Conservation (phyloP, 495 filamentous ascomycete species). For the Penicillium pulvis region DNA sequence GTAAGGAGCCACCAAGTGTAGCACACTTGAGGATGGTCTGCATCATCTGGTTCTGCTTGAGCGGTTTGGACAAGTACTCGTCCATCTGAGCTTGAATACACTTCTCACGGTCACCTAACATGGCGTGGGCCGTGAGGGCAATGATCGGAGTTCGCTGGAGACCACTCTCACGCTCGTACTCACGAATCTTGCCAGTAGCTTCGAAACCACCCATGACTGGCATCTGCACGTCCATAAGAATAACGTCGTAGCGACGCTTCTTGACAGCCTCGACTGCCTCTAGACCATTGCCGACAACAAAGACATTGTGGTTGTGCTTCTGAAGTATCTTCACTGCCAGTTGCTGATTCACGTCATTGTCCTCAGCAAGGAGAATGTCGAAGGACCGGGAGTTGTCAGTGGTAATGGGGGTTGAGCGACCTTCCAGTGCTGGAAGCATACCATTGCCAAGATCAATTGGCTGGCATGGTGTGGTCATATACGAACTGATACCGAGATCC, state of each 20-base stretch:
- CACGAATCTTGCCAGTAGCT: constrained; percentile 93
- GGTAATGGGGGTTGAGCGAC: constrained; percentile 85
- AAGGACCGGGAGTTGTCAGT: constrained; percentile 95
- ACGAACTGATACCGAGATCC: constrained; percentile 94
- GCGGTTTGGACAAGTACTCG: constrained; percentile 96
- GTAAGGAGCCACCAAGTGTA: constrained; percentile 84
- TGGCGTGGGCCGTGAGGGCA: constrained; percentile 95
- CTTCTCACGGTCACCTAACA: constrained; percentile 98
- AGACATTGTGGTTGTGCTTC: constrained; percentile 96
- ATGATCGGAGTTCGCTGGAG: constrained; percentile 91
- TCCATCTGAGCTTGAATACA: constrained; percentile 99
- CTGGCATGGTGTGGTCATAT: constrained; percentile 97
- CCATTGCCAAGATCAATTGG: constrained; percentile 96
- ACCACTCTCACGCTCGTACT: constrained; percentile 78
- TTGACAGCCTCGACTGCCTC: constrained; percentile 91
- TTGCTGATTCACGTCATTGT: constrained; percentile 97
- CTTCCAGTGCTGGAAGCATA: constrained; percentile 97
- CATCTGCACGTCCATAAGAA: constrained; percentile 99
- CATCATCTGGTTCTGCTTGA: constrained; percentile 97
- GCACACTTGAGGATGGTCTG: constrained; percentile 97
- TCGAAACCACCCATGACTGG: constrained; percentile 99
- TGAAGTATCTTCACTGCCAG: constrained; percentile 96
- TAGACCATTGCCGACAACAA: constrained; percentile 91
- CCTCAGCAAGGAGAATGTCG: constrained; percentile 93
- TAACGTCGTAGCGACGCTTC: constrained; percentile 89